A percentile compares a stretch with the other conserved stretches of the same genome.
These are phyloP conservation scores for Hyaloscypha hepaticicola DNA, from an alignment of 495 filamentous ascomycete genomes.

Conservation along the genomic window DNA sequence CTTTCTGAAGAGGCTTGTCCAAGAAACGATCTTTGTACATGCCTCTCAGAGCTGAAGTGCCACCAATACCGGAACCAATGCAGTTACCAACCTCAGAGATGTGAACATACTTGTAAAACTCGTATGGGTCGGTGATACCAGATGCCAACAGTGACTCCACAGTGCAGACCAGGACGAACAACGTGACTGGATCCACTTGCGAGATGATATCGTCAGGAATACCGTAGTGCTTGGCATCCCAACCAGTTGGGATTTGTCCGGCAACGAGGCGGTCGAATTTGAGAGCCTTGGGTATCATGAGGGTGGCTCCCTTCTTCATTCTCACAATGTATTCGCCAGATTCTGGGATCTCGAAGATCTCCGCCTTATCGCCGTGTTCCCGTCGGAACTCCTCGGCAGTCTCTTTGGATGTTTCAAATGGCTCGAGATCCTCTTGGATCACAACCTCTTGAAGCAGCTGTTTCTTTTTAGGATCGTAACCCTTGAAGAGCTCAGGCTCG, in stretches of 20 bases:
- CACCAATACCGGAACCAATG: slow-evolving; percentile 95
- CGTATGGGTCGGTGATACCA: slow-evolving; percentile 98
- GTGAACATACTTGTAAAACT: slow-evolving; percentile 99
- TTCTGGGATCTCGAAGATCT: slow-evolving; percentile 94
- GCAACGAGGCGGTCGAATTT: slow-evolving; percentile 96
- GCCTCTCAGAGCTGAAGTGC: slow-evolving; percentile 83
- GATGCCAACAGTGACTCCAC: slow-evolving; percentile 86
- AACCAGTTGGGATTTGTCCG: slow-evolving; percentile 94
- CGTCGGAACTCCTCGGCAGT: slow-evolving; percentile 96
- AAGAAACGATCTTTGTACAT: slow-evolving; percentile 99
- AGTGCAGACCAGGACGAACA: slow-evolving; percentile 91
- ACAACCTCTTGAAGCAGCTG: slow-evolving; percentile 96
- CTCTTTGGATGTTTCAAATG: slow-evolving; percentile 96
- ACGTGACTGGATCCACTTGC: slow-evolving; percentile 93
- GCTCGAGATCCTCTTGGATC: slow-evolving; percentile 93
- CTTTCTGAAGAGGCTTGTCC: slow-evolving; percentile 97
- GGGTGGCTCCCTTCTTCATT: slow-evolving; percentile 88
- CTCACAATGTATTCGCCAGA: slow-evolving; percentile 92
- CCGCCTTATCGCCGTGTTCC: slow-evolving; percentile 94
- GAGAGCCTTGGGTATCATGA: slow-evolving; percentile 95
- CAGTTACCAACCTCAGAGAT: slow-evolving; percentile 98
- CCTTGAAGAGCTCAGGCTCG: slow-evolving; percentile 94
- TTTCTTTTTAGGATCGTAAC: slow-evolving; percentile 98
- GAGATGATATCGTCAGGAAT: slow-evolving; percentile 96
- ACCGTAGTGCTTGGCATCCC: slow-evolving; percentile 93